Base-by-base conservation (phyloP, 208 protist species). In the Trypanosoma lewisi region DNA sequence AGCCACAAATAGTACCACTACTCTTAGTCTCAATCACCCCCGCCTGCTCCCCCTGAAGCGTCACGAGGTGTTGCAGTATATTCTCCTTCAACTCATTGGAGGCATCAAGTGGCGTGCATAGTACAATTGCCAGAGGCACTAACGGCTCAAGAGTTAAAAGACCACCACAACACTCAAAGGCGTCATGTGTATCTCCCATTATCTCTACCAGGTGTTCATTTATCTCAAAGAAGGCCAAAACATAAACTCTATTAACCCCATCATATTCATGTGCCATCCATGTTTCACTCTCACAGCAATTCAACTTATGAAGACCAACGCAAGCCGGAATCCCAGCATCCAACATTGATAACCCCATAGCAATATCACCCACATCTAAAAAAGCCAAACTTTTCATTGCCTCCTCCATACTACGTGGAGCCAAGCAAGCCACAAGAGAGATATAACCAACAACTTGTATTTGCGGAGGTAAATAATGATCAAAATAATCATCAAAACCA, bases 401-500 rank as follows among this genome's bases (percentile, higher is more conserved):
- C 30, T 75, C 69, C 16, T 25, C 27, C 0, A 47, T 54, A 16
- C 48, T 34, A 42, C 80, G 82, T n/a, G 89, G 82, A 16, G 85
- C 67, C 16, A 95, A 73, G 39, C 82, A 84, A 5, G 82, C 75
- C 89, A 95, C 88, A 8, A 78, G 75, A 12, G 89, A 89, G 25
- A 92, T 78, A 63, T 91, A 95, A 37, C 89, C 89, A 23, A 95
- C 78, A 14, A 93, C 83, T 67, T 90, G 82, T 11, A 95, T 62
- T 11, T 67, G 55, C 0, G 63, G 37, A 12, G 82, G 84, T 17
- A 95, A 75, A 50, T 83, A 82, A 45, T 21, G 14, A 52, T 95
- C 86, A 73, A 93, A 95, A 73, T 93, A 93, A 19, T 83, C 82
- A 69, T 95, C 89, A 76, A 87, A 95, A 42, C 82, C 78, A 2